These are phyloP conservation scores for Ceratocystis cubensis DNA, from an alignment of 2,329 filamentous ascomycete genomes.

Conservation along the genomic window DNA sequence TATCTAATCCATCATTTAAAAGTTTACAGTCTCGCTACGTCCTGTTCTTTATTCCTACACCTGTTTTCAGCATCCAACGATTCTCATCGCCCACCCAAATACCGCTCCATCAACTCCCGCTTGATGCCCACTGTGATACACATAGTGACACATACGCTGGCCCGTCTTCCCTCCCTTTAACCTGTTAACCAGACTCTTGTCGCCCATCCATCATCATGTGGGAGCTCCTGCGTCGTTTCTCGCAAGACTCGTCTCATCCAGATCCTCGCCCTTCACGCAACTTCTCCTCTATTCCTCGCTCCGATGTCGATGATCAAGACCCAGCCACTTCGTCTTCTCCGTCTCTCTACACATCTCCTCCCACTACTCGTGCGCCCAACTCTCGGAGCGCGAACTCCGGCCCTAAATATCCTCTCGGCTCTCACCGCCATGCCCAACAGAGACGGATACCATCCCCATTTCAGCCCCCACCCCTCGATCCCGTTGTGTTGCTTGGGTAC, in stretches of 20 bases:
- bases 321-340: conserved; percentile 22
- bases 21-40: neutral
- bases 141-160: neutral
- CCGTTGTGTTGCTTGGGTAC: conserved; percentile 58
- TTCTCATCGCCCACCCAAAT: neutral
- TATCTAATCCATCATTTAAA: neutral
- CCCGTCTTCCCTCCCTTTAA: neutral
- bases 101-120: neutral
- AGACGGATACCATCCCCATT: conserved; percentile 61
- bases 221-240: conserved; percentile 20
- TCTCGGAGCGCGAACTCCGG: neutral
- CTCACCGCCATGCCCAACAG: conserved; percentile 25
- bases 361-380: neutral
- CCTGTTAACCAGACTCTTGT: neutral
- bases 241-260: conserved; percentile 16
- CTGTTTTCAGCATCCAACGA: neutral
- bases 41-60: neutral
- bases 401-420: neutral
- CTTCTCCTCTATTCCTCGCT: neutral
- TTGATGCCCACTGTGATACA: neutral
- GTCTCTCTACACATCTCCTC: conserved; percentile 15
- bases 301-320: conserved; percentile 38
- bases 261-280: neutral
- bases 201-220: conserved; percentile 15
- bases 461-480: conserved; percentile 77